Conservation (phyloP, 805 yeast genomes). For the Cyberlindnera maritima region DNA sequence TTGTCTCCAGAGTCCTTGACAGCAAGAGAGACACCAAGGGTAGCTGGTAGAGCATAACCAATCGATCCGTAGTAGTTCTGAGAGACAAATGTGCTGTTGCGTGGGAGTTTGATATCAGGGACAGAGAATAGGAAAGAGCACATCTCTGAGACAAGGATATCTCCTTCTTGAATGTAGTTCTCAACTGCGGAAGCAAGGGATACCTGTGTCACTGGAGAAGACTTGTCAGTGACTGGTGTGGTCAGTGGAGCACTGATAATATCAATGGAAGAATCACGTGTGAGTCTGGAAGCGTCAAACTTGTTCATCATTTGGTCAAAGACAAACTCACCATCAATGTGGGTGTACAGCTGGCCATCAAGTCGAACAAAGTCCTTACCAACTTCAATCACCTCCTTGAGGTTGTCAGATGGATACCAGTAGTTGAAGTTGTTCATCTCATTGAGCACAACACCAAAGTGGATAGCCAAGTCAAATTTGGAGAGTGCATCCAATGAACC, state of each 20-base stretch:
- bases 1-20: slow-evolving; percentile 38
- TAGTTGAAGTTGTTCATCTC: slow-evolving; percentile 47
- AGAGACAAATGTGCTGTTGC: slow-evolving; percentile 48
- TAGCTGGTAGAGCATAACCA: slow-evolving; percentile 64
- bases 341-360: slow-evolving; percentile 15
- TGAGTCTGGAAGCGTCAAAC: slow-evolving; percentile 13
- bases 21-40: slow-evolving; percentile 61
- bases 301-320: slow-evolving; percentile 14
- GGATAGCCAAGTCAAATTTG: slow-evolving; percentile 61
- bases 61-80: slow-evolving; percentile 68
- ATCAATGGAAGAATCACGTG: slow-evolving; percentile 1
- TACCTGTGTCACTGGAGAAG: slow-evolving; percentile 9
- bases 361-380: slow-evolving; percentile 26
- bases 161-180: slow-evolving; percentile 52
- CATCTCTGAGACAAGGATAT: slow-evolving; percentile 58
- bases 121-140: slow-evolving; percentile 67
- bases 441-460: slow-evolving; percentile 62
- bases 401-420: slow-evolving; percentile 10
- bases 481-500: slow-evolving; percentile 45
- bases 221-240: slow-evolving; percentile 7
- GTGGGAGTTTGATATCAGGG: slow-evolving; percentile 54
- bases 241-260: not conserved
- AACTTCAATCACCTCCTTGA: slow-evolving; percentile 22
- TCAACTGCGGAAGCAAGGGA: slow-evolving; percentile 52
- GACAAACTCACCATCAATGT: slow-evolving; percentile 21